Evolutionary conservation across 345 rosid genomes (phyloP).

Genomic region (Arabidopsis thaliana): DNA sequence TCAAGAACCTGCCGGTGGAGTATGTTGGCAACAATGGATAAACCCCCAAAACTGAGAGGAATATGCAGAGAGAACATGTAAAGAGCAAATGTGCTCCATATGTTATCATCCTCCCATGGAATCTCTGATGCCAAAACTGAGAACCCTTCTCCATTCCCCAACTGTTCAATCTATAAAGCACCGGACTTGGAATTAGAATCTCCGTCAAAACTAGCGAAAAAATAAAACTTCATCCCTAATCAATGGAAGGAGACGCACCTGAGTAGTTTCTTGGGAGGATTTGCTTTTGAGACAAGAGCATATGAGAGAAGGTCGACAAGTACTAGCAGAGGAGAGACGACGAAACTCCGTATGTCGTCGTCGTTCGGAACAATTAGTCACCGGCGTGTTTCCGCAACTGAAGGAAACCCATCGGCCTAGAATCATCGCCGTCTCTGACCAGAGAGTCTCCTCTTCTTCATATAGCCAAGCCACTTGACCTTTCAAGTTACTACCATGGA

Average conservation of each 20-base stretch:
- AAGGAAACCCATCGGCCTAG: slow-evolving; percentile 32
- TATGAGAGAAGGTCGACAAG: slow-evolving; percentile 19
- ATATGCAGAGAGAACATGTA: slow-evolving; percentile 84
- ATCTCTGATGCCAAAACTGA: slow-evolving; percentile 58
- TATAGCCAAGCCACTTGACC: background rate
- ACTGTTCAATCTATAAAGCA: slow-evolving; percentile 13
- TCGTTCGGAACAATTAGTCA: background rate
- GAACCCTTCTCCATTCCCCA: slow-evolving; percentile 53
- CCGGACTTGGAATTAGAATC: slow-evolving; percentile 1
- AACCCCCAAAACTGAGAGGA: slow-evolving; percentile 85
- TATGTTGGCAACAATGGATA: slow-evolving; percentile 64
- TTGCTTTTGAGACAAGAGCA: slow-evolving; percentile 32
- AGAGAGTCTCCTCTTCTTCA: background rate
- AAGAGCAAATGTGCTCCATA: slow-evolving; percentile 76
- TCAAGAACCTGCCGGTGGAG: slow-evolving; percentile 65
- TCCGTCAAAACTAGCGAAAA: background rate
- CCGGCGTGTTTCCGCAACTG: slow-evolving; percentile 1
- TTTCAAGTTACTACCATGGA: slow-evolving; percentile 12
- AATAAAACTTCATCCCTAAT: background rate
- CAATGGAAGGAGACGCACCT: slow-evolving; percentile 2
- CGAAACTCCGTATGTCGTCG: slow-evolving; percentile 1
- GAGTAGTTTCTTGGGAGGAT: slow-evolving; percentile 3
- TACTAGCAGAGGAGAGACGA: slow-evolving; percentile 13
- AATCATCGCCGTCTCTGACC: slow-evolving; percentile 30
- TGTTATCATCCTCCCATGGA: slow-evolving; percentile 68